Conservation (phyloP, 306 rosid genomes). For the Vachellia collinsii region DNA sequence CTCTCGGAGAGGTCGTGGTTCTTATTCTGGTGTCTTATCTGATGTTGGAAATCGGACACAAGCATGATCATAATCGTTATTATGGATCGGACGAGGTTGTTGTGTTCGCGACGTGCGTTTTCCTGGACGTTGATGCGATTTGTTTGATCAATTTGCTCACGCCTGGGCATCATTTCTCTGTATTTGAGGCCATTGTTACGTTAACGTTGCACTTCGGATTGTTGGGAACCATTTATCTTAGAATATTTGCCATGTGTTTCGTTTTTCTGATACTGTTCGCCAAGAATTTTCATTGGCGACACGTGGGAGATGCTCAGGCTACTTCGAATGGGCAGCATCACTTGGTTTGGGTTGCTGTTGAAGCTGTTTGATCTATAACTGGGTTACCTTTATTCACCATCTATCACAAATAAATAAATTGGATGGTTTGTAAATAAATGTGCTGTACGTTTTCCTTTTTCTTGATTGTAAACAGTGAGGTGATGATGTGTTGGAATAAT, state of each 20-base stretch:
- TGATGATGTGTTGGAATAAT: not conserved
- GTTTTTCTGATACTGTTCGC: slow-evolving; percentile 18
- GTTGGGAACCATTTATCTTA: not conserved
- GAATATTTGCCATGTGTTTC: slow-evolving; percentile 4
- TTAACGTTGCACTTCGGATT: slow-evolving; percentile 34
- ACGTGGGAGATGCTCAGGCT: slow-evolving; percentile 6
- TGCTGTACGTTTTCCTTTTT: not conserved
- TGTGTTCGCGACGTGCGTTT: slow-evolving; percentile 5
- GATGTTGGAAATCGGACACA: slow-evolving; percentile 31
- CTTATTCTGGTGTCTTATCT: slow-evolving; percentile 23
- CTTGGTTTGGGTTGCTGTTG: not conserved
- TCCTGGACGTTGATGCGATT: slow-evolving; percentile 25
- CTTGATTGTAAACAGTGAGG: not conserved
- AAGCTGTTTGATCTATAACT: not conserved
- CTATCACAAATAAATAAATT: not conserved
- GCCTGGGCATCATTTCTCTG: slow-evolving; percentile 40
- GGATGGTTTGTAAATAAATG: not conserved
- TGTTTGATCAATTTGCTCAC: slow-evolving; percentile 27
- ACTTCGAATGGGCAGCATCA: not conserved
- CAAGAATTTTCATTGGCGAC: slow-evolving; percentile 38
- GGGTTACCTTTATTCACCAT: no score
- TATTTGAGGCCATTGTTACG: slow-evolving; percentile 32
- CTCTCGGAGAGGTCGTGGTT: slow-evolving; percentile 29
- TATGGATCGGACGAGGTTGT: not conserved
- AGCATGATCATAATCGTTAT: not conserved